These are phyloP conservation scores for Dothiorella sarmentorum DNA, from an alignment of 2,329 filamentous ascomycete species.

Conservation along the genomic window DNA sequence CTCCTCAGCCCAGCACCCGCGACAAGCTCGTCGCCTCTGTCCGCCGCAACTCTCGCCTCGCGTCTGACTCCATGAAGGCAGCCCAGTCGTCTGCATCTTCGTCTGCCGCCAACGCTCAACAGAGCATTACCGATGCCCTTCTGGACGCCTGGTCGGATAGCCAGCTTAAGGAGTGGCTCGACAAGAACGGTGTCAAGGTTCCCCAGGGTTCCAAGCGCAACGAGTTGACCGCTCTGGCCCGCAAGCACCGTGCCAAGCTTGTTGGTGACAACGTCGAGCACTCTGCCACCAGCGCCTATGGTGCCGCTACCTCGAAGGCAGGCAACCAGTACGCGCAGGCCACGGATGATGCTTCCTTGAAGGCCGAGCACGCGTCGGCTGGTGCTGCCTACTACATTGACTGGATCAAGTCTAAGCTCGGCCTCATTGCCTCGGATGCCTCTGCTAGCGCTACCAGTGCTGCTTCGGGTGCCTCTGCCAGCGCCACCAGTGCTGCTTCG, in stretches of 20 bases:
- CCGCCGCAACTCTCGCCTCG: constrained; percentile 83
- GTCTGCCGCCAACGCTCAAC: constrained; percentile 58
- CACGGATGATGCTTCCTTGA: constrained; percentile 63
- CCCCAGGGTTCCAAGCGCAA: constrained; percentile 90
- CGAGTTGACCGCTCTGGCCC: constrained; percentile 81
- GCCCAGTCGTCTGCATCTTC: constrained; percentile 54
- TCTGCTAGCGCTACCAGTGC: constrained; percentile 32
- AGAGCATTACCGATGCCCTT: constrained; percentile 74
- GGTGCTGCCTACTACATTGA: constrained; percentile 37
- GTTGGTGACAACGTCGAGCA: constrained; percentile 59
- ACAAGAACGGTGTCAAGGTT: constrained; percentile 85
- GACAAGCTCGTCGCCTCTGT: constrained; percentile 86
- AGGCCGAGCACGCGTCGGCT: constrained; percentile 62
- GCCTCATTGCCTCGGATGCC: constrained; percentile 40
- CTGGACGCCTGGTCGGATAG: constrained; percentile 88
- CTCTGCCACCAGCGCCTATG: constrained; percentile 38
- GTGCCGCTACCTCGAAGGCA: constrained; percentile 52
- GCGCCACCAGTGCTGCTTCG: constrained; percentile 32
- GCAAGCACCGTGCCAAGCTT: constrained; percentile 76
- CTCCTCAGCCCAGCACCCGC: constrained; percentile 76
- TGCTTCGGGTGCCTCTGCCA: constrained; percentile 34
- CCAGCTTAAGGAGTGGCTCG: constrained; percentile 86
- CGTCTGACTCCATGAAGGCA: constrained; percentile 65
- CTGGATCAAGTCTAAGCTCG: constrained; percentile 44
- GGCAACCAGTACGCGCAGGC: constrained; percentile 74